These are phyloP conservation scores for Hypomontagnella submonticulosa DNA, from an alignment of 495 filamentous ascomycete genomes.

Conservation along the genomic window DNA sequence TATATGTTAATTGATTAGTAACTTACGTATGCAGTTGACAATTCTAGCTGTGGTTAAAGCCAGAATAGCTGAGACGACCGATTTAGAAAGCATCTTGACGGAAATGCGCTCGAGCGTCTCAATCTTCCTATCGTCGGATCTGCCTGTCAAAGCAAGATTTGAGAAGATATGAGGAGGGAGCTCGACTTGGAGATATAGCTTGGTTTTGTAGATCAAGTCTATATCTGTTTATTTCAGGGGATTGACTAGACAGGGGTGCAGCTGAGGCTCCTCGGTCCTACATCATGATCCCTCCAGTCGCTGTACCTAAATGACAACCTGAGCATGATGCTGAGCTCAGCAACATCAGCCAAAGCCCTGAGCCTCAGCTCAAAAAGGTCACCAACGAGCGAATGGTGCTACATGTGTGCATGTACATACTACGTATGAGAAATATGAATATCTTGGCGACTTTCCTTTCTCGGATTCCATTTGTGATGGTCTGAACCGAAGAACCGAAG, in stretches of 20 bases:
- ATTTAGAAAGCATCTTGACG: constrained; percentile 20
- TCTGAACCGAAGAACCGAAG: no score
- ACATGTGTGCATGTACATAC: no score
- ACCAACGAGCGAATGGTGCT: neutral
- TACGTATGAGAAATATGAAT: no score
- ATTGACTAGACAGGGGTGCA: neutral
- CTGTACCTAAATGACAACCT: neutral
- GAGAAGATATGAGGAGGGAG: neutral
- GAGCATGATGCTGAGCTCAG: constrained; percentile 23
- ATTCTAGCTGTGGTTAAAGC: constrained; percentile 3
- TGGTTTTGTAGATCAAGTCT: neutral
- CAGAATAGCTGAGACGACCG: constrained; percentile 8
- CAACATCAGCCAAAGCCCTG: constrained; percentile 18
- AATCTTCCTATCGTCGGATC: neutral
- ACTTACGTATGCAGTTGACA: constrained; percentile 14
- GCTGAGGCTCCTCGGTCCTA: constrained; percentile 14
- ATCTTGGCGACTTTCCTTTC: no score
- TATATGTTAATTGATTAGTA: neutral
- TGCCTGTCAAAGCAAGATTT: neutral
- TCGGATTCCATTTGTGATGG: no score
- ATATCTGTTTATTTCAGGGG: neutral
- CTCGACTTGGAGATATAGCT: neutral
- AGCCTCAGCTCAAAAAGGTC: neutral
- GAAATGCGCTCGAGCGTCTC: neutral
- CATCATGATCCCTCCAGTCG: constrained; percentile 3